Conservation (phyloP, 1,139 yeast species). For the Geotrichum phurueaensis region DNA sequence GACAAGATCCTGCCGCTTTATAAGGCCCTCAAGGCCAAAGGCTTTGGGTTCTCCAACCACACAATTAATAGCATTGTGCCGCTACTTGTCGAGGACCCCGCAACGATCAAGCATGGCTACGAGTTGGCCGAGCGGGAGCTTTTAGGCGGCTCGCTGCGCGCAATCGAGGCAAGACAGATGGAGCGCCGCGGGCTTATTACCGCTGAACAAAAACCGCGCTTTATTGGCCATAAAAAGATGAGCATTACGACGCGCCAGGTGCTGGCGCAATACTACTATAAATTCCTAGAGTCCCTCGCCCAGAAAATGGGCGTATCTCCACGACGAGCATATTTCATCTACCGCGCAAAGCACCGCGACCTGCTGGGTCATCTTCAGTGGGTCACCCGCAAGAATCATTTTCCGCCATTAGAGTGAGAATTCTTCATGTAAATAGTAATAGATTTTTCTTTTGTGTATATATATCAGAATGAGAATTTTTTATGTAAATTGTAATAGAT, state of each 20-base stretch:
- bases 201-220: constrained; percentile 1
- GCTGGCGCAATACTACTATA: constrained; percentile 4
- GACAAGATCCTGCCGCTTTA: constrained; percentile 2
- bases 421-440: neutral
- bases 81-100: constrained; percentile 3
- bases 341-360: neutral
- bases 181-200: neutral
- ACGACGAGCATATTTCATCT: neutral
- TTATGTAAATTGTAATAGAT: neutral
- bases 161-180: neutral
- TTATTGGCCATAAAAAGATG: constrained; percentile 11
- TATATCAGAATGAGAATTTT: neutral
- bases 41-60: constrained; percentile 8
- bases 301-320: neutral
- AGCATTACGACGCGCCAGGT: neutral
- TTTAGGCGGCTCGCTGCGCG: constrained; percentile 3
- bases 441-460: neutral
- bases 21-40: constrained; percentile 3
- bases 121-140: constrained; percentile 11
- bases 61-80: constrained; percentile 9
- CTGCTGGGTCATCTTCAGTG: neutral
- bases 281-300: neutral
- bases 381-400: neutral
- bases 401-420: neutral
- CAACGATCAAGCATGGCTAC: constrained; percentile 6